Percentiles rank a stretch among this genome's conserved stretches.
These are phyloP conservation scores for Tetragonia tetragonoides DNA, from an alignment of 148 eudicot genomes.

Conservation along the genomic window DNA sequence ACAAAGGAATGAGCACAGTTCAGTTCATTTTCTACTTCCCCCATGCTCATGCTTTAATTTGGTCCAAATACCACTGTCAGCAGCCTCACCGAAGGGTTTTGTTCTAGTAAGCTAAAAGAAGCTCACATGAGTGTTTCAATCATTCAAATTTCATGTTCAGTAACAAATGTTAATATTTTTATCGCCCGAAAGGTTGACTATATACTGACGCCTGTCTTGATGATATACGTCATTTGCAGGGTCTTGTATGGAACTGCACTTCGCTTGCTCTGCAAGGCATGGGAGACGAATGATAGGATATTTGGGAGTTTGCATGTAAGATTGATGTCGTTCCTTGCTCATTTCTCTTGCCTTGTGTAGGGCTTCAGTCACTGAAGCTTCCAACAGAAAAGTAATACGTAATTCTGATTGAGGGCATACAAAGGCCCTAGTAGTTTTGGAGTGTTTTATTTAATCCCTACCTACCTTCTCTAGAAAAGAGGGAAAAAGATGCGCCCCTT, in stretches of 20 bases:
- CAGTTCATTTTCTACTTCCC: too few species aligned
- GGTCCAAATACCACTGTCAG: too few species aligned
- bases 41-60: too few species aligned
- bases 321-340: not conserved
- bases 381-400: not conserved
- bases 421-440: too few species aligned
- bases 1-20: too few species aligned
- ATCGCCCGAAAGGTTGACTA: constrained; percentile 5
- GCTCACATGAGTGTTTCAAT: not conserved
- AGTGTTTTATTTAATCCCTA: too few species aligned
- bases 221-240: constrained; percentile 37
- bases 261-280: constrained; percentile 85
- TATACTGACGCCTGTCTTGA: constrained; percentile 1
- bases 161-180: not conserved
- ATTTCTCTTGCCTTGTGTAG: not conserved
- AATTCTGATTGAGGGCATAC: too few species aligned
- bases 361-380: constrained; percentile 1
- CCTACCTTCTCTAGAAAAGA: too few species aligned
- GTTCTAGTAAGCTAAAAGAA: too few species aligned
- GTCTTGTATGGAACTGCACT: constrained; percentile 69
- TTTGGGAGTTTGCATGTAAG: constrained; percentile 82
- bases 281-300: constrained; percentile 92
- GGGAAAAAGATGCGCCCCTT: too few species aligned
- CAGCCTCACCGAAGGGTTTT: too few species aligned
- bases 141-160: not conserved